A percentile compares a stretch with the other conserved stretches of the same genome.
phyloP scores from a whole-genome alignment of 345 rosid genomes.

The Fremontodendron californicum region DNA sequence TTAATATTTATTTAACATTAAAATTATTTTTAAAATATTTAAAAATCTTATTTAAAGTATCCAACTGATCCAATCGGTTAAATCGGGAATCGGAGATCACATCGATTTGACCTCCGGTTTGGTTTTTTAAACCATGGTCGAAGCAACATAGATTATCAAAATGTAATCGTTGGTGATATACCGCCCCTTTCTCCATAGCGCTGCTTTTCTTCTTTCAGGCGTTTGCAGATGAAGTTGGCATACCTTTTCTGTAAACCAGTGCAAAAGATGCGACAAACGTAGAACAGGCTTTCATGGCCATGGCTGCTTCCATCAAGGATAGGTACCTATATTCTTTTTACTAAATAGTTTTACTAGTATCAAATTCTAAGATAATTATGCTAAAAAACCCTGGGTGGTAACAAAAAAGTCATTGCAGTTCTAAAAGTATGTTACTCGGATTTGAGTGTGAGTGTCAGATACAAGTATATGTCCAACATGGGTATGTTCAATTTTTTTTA shows the following conservation, averaged over 20 bases:
- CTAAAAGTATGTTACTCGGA: neutral
- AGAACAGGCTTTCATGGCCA: conserved; percentile 80
- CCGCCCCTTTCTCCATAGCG: neutral
- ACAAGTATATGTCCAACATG: too few relatives aligned
- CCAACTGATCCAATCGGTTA: too few relatives aligned
- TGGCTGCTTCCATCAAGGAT: conserved; percentile 71
- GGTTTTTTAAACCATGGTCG: too few relatives aligned
- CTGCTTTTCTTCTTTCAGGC: conserved; percentile 33
- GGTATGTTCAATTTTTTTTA: too few relatives aligned
- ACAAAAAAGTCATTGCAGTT: neutral
- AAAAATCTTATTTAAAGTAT: too few relatives aligned
- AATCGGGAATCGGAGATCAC: too few relatives aligned
- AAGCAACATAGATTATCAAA: neutral
- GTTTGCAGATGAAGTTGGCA: conserved; percentile 74
- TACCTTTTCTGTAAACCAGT: conserved; percentile 78
- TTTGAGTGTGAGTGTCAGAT: too few relatives aligned
- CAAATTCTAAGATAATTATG: neutral
- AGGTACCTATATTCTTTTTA: conserved; percentile 32
- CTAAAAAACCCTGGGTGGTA: neutral
- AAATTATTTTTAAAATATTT: too few relatives aligned
- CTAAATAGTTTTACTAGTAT: neutral
- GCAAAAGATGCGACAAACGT: conserved; percentile 74
- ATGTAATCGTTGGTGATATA: neutral
- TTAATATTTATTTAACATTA: too few relatives aligned
- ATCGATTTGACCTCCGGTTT: too few relatives aligned